Percentiles rank a stretch among this genome's conserved stretches.
Evolutionary conservation across 805 yeast genomes (phyloP).

Genomic region (Barnettozyma pratensis): DNA sequence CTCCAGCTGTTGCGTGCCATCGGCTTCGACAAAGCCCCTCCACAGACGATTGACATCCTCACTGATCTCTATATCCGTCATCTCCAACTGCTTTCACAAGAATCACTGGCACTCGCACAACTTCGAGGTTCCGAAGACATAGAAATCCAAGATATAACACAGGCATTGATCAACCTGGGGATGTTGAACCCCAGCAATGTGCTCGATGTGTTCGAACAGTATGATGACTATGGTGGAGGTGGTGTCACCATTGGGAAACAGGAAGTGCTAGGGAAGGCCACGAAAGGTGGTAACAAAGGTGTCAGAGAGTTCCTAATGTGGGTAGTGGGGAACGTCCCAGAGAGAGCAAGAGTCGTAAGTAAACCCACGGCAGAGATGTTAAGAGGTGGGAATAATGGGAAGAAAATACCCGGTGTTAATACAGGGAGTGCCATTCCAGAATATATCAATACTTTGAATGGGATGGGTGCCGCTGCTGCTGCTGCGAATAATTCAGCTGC

Average conservation of each 20-base stretch:
- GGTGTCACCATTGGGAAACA: not conserved
- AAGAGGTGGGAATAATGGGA: constrained; percentile 9
- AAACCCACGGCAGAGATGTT: constrained; percentile 28
- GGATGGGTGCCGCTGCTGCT: not conserved
- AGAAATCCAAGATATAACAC: constrained; percentile 61
- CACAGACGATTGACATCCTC: constrained; percentile 65
- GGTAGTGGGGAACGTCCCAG: constrained; percentile 43
- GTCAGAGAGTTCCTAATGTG: constrained; percentile 49
- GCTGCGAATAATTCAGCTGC: not conserved
- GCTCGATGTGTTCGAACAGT: constrained; percentile 51
- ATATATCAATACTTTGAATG: not conserved
- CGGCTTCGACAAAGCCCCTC: constrained; percentile 79
- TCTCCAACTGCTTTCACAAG: constrained; percentile 46
- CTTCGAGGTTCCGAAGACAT: constrained; percentile 44
- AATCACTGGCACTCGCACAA: constrained; percentile 37
- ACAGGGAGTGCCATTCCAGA: not conserved
- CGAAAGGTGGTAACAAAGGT: constrained; percentile 31
- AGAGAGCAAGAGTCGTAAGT: constrained; percentile 36
- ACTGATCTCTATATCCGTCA: constrained; percentile 72
- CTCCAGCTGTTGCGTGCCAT: constrained; percentile 58
- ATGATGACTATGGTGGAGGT: constrained; percentile 21
- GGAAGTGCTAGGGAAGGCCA: not conserved
- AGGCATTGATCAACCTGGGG: constrained; percentile 61
- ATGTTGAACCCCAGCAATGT: constrained; percentile 53
- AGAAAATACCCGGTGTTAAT: constrained; percentile 4